Evolutionary conservation across 2,329 filamentous ascomycete genomes (phyloP).

Genomic region (Verticillium nubilum): DNA sequence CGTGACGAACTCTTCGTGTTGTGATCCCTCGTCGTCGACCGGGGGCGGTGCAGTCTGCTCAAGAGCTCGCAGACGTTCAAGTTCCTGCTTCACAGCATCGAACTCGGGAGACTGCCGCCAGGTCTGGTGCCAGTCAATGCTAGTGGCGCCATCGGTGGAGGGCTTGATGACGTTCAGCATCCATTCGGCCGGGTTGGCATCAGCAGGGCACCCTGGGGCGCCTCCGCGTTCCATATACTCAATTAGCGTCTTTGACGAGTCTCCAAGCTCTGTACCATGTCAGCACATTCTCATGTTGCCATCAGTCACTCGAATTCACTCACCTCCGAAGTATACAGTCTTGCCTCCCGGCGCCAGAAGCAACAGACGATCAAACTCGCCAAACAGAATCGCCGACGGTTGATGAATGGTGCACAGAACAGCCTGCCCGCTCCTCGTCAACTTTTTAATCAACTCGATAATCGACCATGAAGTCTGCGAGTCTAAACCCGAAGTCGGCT

Average conservation of each 20-base stretch:
- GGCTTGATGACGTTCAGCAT: slow-evolving; percentile 44
- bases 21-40: not conserved
- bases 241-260: slow-evolving; percentile 39
- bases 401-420: slow-evolving; percentile 42
- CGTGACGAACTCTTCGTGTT: slow-evolving; percentile 62
- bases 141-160: slow-evolving; percentile 24
- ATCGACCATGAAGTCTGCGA: slow-evolving; percentile 72
- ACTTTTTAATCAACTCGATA: slow-evolving; percentile 61
- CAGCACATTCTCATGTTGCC: not conserved
- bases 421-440: slow-evolving; percentile 39
- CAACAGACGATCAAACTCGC: slow-evolving; percentile 45
- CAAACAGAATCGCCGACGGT: slow-evolving; percentile 35
- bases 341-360: slow-evolving; percentile 50
- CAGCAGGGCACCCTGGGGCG: slow-evolving; percentile 41
- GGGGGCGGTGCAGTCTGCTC: slow-evolving; percentile 27
- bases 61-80: slow-evolving; percentile 14
- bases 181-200: slow-evolving; percentile 62
- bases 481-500: slow-evolving; percentile 72
- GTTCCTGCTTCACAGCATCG: slow-evolving; percentile 18
- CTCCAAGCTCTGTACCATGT: slow-evolving; percentile 17
- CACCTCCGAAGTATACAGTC: slow-evolving; percentile 55
- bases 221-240: slow-evolving; percentile 58
- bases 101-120: slow-evolving; percentile 25
- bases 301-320: slow-evolving; percentile 10
- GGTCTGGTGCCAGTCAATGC: slow-evolving; percentile 28